Evolutionary conservation across 495 filamentous ascomycete genomes (phyloP).

Genomic region (Daldinia vernicosa): DNA sequence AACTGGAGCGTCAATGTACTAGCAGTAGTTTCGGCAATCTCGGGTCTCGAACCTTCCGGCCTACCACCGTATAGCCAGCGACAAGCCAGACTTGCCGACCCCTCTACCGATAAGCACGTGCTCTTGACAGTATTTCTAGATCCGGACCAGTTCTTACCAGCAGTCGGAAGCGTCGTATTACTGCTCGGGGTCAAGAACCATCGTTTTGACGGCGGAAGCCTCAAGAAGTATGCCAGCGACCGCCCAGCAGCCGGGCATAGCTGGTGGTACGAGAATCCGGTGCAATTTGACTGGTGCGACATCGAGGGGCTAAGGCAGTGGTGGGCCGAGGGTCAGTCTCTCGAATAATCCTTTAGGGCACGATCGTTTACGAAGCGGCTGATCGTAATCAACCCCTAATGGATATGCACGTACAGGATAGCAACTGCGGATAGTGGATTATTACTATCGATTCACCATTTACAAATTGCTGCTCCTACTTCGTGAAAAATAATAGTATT

Average conservation of each 20-base stretch:
- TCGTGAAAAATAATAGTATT: not conserved
- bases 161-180: constrained; percentile 53
- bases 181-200: constrained; percentile 60
- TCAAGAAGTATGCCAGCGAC: constrained; percentile 60
- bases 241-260: constrained; percentile 35
- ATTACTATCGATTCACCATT: no score
- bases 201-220: constrained; percentile 54
- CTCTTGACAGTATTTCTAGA: constrained; percentile 57
- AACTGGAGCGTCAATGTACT: constrained; percentile 60
- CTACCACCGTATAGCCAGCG: constrained; percentile 53
- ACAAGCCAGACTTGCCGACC: constrained; percentile 53
- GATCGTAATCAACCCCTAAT: not conserved
- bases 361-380: not conserved
- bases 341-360: not conserved
- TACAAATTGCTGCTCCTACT: not conserved
- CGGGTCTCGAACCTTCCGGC: constrained; percentile 48
- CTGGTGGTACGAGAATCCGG: constrained; percentile 57
- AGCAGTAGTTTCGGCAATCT: constrained; percentile 53
- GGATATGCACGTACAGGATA: not conserved
- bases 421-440: not conserved
- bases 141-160: constrained; percentile 52
- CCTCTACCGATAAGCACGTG: constrained; percentile 54
- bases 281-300: constrained; percentile 53
- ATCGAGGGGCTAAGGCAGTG: constrained; percentile 50
- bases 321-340: constrained; percentile 46